phyloP scores from a whole-genome alignment of 2,329 filamentous ascomycete species.

The Colletotrichum horii region DNA sequence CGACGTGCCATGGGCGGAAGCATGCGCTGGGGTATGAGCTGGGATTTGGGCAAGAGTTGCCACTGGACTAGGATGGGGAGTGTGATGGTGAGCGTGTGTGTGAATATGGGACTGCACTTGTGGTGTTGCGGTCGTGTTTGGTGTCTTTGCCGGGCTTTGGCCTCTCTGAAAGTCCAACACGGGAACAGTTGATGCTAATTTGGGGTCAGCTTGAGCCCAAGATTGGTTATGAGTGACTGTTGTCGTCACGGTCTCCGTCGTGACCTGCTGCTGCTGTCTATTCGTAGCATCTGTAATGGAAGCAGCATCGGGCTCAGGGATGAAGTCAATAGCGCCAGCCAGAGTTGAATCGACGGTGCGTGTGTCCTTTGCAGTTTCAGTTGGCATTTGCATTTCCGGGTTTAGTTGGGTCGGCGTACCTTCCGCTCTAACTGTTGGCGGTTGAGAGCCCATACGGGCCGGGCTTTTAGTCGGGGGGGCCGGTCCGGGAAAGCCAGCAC shows the following conservation, averaged over 20 bases:
- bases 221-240: not conserved
- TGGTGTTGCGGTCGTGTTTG: not conserved
- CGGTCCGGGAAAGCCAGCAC: not conserved
- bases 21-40: not conserved
- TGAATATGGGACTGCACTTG: not conserved
- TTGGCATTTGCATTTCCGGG: not conserved
- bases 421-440: not conserved
- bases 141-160: not conserved
- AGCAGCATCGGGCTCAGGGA: not conserved
- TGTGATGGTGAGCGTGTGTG: not conserved
- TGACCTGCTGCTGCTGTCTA: not conserved
- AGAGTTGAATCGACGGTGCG: not conserved
- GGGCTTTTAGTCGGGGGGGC: not conserved
- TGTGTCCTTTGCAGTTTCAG: slow-evolving; percentile 17
- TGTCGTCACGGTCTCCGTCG: not conserved
- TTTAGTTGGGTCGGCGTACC: slow-evolving; percentile 7
- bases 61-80: not conserved
- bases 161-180: not conserved
- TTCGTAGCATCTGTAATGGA: not conserved
- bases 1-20: not conserved
- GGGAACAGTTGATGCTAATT: not conserved
- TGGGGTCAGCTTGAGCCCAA: not conserved
- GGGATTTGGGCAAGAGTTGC: not conserved
- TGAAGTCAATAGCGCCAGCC: not conserved
- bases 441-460: not conserved